A percentile compares a stretch with the other conserved stretches of the same genome.
Conservation (phyloP, 208 protist species). For the Acanthamoeba royreba region DNA sequence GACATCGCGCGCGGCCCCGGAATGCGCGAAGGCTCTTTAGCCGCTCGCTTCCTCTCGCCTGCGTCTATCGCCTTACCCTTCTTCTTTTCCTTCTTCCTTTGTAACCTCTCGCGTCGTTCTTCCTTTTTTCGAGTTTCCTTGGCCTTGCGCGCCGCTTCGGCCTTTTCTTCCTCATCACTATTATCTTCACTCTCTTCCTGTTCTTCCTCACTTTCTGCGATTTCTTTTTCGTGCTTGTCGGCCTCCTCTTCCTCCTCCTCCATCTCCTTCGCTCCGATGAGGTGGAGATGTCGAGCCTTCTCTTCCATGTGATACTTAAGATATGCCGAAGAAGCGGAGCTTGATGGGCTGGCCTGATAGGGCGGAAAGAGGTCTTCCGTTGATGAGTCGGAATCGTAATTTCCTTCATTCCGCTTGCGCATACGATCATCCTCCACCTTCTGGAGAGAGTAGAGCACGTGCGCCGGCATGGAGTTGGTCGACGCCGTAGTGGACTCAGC, state of each 20-base stretch:
- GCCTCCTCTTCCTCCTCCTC: neutral
- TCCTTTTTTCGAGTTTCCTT: neutral
- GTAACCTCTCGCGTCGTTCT: neutral
- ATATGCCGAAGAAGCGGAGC: neutral
- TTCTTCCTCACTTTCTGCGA: neutral
- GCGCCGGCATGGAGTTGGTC: neutral
- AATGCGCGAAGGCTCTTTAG: neutral
- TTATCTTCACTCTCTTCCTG: neutral
- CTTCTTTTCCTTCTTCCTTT: neutral
- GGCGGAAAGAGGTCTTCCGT: neutral
- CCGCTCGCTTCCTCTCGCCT: neutral
- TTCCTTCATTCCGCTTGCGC: neutral
- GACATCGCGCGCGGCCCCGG: neutral
- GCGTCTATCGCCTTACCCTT: neutral
- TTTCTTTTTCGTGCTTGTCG: neutral
- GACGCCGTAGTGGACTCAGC: neutral
- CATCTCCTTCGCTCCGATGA: neutral
- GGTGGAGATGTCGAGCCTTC: neutral
- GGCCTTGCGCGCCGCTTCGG: too few relatives aligned
- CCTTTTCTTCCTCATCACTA: neutral
- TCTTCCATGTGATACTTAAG: neutral
- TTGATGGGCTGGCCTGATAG: neutral
- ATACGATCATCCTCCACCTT: neutral
- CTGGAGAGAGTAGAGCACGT: neutral
- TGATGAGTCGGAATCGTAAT: neutral